These are phyloP conservation scores for Apiospora malaysiana DNA, from an alignment of 2,329 filamentous ascomycete species.

Conservation along the genomic window DNA sequence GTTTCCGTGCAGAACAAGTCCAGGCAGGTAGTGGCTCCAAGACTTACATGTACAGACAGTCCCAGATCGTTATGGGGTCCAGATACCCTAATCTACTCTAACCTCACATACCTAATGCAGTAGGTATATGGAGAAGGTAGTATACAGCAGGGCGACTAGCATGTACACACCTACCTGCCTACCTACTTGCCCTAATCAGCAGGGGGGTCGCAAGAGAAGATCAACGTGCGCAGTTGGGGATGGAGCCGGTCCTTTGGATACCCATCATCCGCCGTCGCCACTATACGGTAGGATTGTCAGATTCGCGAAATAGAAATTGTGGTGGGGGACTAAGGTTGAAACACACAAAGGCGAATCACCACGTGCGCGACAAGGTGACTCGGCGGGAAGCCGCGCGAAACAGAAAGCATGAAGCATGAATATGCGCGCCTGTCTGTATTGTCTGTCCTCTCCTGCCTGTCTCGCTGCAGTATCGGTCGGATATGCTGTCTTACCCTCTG, in stretches of 20 bases:
- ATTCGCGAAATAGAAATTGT: constrained; percentile 8
- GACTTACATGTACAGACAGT: neutral
- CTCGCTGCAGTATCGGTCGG: constrained; percentile 7
- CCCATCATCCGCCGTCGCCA: constrained; percentile 2
- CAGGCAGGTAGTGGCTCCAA: neutral
- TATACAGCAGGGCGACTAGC: neutral
- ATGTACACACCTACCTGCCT: neutral
- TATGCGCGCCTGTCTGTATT: neutral
- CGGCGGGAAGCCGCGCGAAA: constrained; percentile 14
- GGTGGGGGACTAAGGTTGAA: neutral
- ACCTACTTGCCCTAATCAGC: constrained; percentile 9
- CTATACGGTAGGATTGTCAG: constrained; percentile 12
- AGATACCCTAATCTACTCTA: constrained; percentile 7
- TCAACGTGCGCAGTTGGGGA: neutral
- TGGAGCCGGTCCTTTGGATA: constrained; percentile 9
- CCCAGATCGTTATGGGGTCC: constrained; percentile 16
- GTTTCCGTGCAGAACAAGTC: neutral
- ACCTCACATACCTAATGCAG: constrained; percentile 12
- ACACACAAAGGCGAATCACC: neutral
- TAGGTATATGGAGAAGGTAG: neutral
- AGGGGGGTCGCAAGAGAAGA: neutral
- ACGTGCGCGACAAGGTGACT: constrained; percentile 8
- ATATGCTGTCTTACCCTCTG: constrained; percentile 15
- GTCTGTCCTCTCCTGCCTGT: neutral
- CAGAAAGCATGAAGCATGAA: neutral